phyloP scores from a whole-genome alignment of 129 eudicot genomes.

The Flaveria linearis region DNA sequence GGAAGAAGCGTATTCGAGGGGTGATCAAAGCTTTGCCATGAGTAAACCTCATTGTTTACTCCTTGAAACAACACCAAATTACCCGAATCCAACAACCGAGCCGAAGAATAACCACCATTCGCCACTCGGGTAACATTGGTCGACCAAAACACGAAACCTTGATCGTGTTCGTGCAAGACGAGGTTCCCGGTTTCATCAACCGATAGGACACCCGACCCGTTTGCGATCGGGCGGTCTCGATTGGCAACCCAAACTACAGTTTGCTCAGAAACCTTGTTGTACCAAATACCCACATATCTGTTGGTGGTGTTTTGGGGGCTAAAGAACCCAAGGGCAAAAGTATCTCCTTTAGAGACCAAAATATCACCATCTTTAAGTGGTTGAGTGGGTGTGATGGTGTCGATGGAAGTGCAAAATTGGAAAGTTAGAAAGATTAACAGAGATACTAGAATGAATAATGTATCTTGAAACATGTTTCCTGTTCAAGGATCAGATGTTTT shows the following conservation, averaged over 20 bases:
- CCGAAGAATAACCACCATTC: constrained; percentile 1
- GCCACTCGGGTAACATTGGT: constrained; percentile 27
- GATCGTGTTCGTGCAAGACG: constrained; percentile 3
- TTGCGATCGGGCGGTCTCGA: constrained; percentile 32
- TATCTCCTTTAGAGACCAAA: constrained; percentile 38
- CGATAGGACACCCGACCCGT: constrained; percentile 24
- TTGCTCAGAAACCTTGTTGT: constrained; percentile 44
- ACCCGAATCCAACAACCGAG: constrained; percentile 47
- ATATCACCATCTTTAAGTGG: constrained; percentile 38
- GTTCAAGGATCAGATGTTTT: background rate
- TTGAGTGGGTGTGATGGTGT: constrained; percentile 35
- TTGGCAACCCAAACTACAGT: constrained; percentile 49
- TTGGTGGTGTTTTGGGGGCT: constrained; percentile 36
- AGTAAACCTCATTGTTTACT: constrained; percentile 12
- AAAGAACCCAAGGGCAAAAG: constrained; percentile 48
- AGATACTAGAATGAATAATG: background rate
- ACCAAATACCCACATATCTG: constrained; percentile 53
- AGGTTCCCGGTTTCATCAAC: constrained; percentile 40
- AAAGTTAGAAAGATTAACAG: constrained; percentile 18
- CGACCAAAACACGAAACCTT: constrained; percentile 33
- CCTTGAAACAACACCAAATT: constrained; percentile 43
- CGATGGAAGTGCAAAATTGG: constrained; percentile 20
- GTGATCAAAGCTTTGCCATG: constrained; percentile 54
- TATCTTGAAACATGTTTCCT: background rate
- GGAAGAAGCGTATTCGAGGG: constrained; percentile 53